These are phyloP conservation scores for Aphanomyces stellatus DNA, from an alignment of 352 stramenopile genomes.

Conservation along the genomic window DNA sequence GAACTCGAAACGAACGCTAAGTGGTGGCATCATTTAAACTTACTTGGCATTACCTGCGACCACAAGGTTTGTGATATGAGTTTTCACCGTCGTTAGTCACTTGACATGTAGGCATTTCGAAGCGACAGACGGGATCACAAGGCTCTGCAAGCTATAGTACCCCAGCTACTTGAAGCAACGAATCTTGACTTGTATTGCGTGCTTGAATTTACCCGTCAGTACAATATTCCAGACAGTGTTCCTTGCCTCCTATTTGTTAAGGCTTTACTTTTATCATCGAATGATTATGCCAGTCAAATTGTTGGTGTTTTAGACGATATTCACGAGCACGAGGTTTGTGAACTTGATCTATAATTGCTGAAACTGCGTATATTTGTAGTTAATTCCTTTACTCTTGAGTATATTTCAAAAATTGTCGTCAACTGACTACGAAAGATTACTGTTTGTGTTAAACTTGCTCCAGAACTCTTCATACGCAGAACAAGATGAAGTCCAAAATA, in stretches of 20 bases:
- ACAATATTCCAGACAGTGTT: conserved; percentile 74
- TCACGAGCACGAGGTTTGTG: conserved; percentile 48
- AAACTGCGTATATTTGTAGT: conserved; percentile 24
- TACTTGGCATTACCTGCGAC: conserved; percentile 68
- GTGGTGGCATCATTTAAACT: conserved; percentile 75
- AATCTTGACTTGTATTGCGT: conserved; percentile 76
- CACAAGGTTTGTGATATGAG: conserved; percentile 16
- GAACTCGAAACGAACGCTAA: conserved; percentile 72
- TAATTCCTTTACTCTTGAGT: conserved; percentile 35
- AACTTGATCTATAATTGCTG: neutral
- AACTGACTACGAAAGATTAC: conserved; percentile 53
- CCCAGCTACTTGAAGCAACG: conserved; percentile 47
- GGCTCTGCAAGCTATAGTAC: conserved; percentile 59
- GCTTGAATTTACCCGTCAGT: conserved; percentile 71
- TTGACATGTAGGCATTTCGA: conserved; percentile 44
- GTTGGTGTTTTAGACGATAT: conserved; percentile 70
- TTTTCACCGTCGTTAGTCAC: neutral
- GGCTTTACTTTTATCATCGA: conserved; percentile 31
- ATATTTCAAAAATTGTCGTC: conserved; percentile 32
- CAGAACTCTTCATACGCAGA: conserved; percentile 50
- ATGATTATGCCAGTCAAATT: conserved; percentile 72
- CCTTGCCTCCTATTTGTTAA: conserved; percentile 63
- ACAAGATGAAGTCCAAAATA: conserved; percentile 48
- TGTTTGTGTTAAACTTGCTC: conserved; percentile 66
- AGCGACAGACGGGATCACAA: conserved; percentile 53